Evolutionary conservation across 345 rosid genomes (phyloP), one percentile per base, ranked within the genome.

Genomic region (Angophora floribunda): DNA sequence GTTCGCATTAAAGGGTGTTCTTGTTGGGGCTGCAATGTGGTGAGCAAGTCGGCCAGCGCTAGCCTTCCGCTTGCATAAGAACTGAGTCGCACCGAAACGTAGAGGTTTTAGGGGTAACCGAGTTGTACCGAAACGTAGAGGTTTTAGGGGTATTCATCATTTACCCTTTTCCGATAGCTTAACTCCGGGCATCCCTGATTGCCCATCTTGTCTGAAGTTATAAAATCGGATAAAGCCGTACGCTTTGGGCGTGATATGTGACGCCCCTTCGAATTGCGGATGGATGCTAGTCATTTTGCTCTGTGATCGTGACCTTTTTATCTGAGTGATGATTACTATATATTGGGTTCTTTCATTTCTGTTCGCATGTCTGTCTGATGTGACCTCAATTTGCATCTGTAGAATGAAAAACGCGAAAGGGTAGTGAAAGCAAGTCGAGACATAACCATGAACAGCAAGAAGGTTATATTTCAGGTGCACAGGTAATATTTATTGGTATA

Each of bases 361-460:
- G 49, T 75, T 36, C 7, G 44, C 19, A 36, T 19, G 21, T 75
- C 88, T 88, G 3, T 49, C 65, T 9, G 49, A 22, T 47, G 13
- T 36, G 14, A 9, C 30, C 49, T 9, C 44, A 53, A 15, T 51
- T 52, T 86, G 6, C 89, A 52, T 85, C 85, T 90, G 93, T 89
- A 96, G 98, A 97, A 98, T 92, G 99, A 97, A 21, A 98, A 98
- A 88, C 95, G 98, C 30, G 99, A 98, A 90, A 97, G 97, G 92
- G 94, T 98, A 45, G 97, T 98, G 17, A 98, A 98, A 90, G 99
- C 97, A 9, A 98, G 99, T 89, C 98, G 99, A 67, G 99, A 98
- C 91, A 91, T 98, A 88, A 97, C 99, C 52, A 94, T 93, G 88
- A 95, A 95, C 92, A 98, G 99, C 93, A 98, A 98, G 91, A 97